Evolutionary conservation across 2,329 filamentous ascomycete genomes (phyloP).

Genomic region (Colletotrichum graminicola): DNA sequence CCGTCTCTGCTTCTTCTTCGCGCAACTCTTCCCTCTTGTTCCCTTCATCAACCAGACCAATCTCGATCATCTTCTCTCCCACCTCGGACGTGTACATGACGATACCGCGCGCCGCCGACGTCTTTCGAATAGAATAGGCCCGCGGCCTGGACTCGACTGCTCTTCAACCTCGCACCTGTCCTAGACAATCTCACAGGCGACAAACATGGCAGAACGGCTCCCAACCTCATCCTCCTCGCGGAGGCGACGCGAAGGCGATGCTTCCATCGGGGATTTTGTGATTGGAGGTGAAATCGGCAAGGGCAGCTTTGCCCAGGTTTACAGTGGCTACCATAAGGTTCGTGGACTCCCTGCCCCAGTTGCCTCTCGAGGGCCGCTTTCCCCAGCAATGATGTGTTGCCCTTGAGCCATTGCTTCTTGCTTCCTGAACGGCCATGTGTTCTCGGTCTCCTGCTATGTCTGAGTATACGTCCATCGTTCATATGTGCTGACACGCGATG

Average conservation of each 20-base stretch:
- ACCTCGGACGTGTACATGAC: slow-evolving; percentile 56
- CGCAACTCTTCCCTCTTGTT: slow-evolving; percentile 20
- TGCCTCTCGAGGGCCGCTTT: slow-evolving; percentile 15
- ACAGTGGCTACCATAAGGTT: slow-evolving; percentile 87
- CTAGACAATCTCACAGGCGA: slow-evolving; percentile 48
- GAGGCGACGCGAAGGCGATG: slow-evolving; percentile 46
- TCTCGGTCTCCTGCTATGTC: not conserved
- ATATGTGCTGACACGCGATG: slow-evolving; percentile 21
- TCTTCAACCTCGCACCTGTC: slow-evolving; percentile 50
- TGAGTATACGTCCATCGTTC: slow-evolving; percentile 10
- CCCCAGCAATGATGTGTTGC: slow-evolving; percentile 5
- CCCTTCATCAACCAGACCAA: not conserved
- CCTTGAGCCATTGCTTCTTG: not conserved
- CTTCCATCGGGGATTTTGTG: slow-evolving; percentile 77
- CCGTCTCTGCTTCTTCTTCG: slow-evolving; percentile 43
- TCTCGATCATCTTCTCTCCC: not conserved
- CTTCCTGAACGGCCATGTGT: not conserved
- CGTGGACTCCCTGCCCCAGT: slow-evolving; percentile 51
- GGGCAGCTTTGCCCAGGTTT: slow-evolving; percentile 97
- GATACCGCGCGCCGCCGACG: slow-evolving; percentile 50
- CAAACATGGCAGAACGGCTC: slow-evolving; percentile 56
- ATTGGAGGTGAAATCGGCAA: slow-evolving; percentile 93
- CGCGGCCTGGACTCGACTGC: slow-evolving; percentile 22
- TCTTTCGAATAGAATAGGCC: slow-evolving; percentile 49
- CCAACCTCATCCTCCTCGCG: slow-evolving; percentile 53